Conservation (phyloP, 106 monocot species). For the Dioscorea dumetorum region DNA sequence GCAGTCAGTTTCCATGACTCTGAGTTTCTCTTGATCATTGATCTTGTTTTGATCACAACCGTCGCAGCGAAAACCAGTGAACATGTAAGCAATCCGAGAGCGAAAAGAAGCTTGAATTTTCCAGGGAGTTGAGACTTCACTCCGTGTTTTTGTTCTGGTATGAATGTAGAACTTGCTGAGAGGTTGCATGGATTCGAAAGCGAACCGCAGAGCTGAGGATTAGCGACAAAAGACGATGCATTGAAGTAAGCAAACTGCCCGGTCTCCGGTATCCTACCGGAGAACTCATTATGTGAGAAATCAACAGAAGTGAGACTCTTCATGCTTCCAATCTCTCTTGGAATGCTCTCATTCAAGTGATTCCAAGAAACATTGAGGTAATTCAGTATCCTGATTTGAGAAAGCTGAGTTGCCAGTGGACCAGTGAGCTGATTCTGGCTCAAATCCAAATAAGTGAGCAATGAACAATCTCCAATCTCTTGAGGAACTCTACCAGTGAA, state of each 20-base stretch:
- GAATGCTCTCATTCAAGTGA: conserved; percentile 36
- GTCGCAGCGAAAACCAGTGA: conserved; percentile 38
- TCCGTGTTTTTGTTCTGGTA: neutral
- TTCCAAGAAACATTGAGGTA: conserved; percentile 66
- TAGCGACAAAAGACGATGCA: conserved; percentile 33
- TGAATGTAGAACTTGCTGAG: conserved; percentile 6
- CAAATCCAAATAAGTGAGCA: conserved; percentile 44
- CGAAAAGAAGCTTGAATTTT: conserved; percentile 43
- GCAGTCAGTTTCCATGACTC: conserved; percentile 67
- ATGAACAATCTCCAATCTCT: conserved; percentile 34
- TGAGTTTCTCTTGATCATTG: conserved; percentile 26
- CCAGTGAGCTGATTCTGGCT: conserved; percentile 37
- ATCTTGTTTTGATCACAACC: conserved; percentile 27
- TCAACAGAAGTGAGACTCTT: conserved; percentile 53
- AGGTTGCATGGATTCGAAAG: conserved; percentile 36
- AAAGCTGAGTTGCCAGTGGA: conserved; percentile 22
- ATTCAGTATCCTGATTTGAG: conserved; percentile 36
- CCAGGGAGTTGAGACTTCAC: conserved; percentile 15
- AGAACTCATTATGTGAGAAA: conserved; percentile 53
- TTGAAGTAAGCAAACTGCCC: conserved; percentile 59
- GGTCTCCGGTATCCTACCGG: conserved; percentile 31
- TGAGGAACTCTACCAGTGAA: conserved; percentile 35
- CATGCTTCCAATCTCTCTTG: conserved; percentile 43
- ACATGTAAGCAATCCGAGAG: conserved; percentile 30
- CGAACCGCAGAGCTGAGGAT: conserved; percentile 29